A percentile compares a stretch with the other conserved stretches of the same genome.
phyloP scores from a whole-genome alignment of 352 stramenopile genomes.

The Pythium phragmiticola region DNA sequence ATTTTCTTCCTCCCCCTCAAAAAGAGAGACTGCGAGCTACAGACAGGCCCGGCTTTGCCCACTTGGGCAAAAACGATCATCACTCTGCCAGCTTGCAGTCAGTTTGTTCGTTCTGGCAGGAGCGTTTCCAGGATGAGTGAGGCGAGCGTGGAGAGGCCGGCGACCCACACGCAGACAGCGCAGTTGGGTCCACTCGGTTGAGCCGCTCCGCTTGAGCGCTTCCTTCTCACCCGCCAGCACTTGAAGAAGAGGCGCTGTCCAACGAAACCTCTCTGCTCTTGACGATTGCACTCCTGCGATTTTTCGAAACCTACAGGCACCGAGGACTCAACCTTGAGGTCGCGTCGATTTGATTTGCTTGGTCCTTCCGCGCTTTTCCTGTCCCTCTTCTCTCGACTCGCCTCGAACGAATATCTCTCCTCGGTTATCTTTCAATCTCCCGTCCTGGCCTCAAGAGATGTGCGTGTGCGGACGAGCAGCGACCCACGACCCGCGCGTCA shows the following conservation, averaged over 20 bases:
- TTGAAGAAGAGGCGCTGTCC: conserved; percentile 28
- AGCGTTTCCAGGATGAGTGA: conserved; percentile 18
- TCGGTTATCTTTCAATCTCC: too few species aligned
- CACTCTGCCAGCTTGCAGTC: conserved; percentile 24
- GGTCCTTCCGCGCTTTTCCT: not conserved
- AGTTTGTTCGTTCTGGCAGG: conserved; percentile 17
- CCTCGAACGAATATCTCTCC: too few species aligned
- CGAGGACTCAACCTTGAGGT: not conserved
- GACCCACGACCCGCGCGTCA: conserved; percentile 23
- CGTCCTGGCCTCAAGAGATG: conserved; percentile 5
- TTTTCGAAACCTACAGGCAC: conserved; percentile 8
- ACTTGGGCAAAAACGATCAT: conserved; percentile 4
- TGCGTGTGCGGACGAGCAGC: conserved; percentile 29
- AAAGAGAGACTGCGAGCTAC: not conserved
- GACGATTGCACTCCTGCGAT: not conserved
- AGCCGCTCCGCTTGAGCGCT: not conserved
- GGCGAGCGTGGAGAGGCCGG: not conserved
- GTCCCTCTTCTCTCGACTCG: not conserved
- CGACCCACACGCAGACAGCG: not conserved
- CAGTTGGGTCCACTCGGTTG: conserved; percentile 12
- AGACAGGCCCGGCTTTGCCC: conserved; percentile 7
- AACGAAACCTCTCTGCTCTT: conserved; percentile 16
- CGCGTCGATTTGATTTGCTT: conserved; percentile 4
- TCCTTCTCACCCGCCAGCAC: conserved; percentile 2
- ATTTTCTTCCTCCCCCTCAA: too few species aligned